A percentile compares a stretch with the other conserved stretches of the same genome.
These are phyloP conservation scores for Botrytis cinerea DNA, from an alignment of 2,329 filamentous ascomycete genomes.

Conservation along the genomic window DNA sequence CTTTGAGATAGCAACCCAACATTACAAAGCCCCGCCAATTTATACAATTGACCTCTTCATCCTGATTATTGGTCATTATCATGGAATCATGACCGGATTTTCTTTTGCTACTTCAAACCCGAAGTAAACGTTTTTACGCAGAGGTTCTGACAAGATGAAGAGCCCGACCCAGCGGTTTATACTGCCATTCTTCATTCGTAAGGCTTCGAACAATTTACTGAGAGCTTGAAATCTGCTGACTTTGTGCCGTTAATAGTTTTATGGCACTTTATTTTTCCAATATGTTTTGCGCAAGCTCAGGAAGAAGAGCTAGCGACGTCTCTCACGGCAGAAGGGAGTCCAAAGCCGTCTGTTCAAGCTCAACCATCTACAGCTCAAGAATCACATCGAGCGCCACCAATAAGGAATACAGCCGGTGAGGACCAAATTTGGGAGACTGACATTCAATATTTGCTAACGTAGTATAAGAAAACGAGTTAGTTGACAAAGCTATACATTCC, in stretches of 20 bases:
- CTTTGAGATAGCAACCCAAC: slow-evolving; percentile 27
- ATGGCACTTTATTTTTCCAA: slow-evolving; percentile 34
- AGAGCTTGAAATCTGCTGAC: slow-evolving; percentile 15
- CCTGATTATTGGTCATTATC: slow-evolving; percentile 26
- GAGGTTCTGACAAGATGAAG: slow-evolving; percentile 39
- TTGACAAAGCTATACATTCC: slow-evolving; percentile 43
- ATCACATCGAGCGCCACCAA: slow-evolving; percentile 33
- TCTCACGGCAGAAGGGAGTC: slow-evolving; percentile 32
- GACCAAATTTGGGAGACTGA: background rate
- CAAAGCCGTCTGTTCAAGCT: slow-evolving; percentile 36
- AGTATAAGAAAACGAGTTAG: slow-evolving; percentile 39
- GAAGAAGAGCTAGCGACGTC: slow-evolving; percentile 32
- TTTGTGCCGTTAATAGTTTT: slow-evolving; percentile 33
- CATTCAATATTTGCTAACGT: slow-evolving; percentile 30
- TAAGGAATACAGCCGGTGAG: slow-evolving; percentile 37
- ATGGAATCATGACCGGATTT: slow-evolving; percentile 36
- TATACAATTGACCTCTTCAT: slow-evolving; percentile 23
- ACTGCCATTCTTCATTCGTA: slow-evolving; percentile 41
- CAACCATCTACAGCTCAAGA: slow-evolving; percentile 36
- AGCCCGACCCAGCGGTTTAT: slow-evolving; percentile 35
- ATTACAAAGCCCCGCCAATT: slow-evolving; percentile 29
- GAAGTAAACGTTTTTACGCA: slow-evolving; percentile 34
- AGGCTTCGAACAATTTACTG: slow-evolving; percentile 24
- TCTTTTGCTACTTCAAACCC: slow-evolving; percentile 31
- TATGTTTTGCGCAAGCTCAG: slow-evolving; percentile 32